Base-by-base conservation (phyloP, 2,329 filamentous ascomycete species). In the Corniculantispora saksenae region DNA sequence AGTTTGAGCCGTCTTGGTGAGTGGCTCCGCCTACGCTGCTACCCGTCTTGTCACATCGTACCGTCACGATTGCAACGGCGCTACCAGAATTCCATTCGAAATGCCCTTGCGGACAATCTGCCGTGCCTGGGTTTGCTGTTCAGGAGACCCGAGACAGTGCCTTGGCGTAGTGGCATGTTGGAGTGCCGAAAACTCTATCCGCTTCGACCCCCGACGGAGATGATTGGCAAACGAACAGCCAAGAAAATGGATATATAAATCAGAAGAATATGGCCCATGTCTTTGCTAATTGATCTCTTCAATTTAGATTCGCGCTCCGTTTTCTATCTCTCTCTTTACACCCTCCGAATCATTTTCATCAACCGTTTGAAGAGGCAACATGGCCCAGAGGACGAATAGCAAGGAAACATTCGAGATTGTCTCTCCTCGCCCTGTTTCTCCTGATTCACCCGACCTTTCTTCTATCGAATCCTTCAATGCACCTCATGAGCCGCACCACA, bases 351-450 rank as follows among this genome's bases (percentile, higher is more conserved):
- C 19, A 10, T 1, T 27, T 15, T 10, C 50, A 27, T 2, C 32
- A 12, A 2, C 25, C 47, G 9, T 27, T n/a, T 29, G 23, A 61
- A 51, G 13, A 60, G 45, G 15, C 21, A 40, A 3, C 35, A 61
- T 61, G 59, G 48, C 48, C 7, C 15, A 43, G 2, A 25, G 13
- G 21, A 43, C 50, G 25, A 25, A 35, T 50, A 51, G 55, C 56
- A 45, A 35, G 15, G 48, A 54, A 15, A 48, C 55, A 5, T 53
- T 66, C n/a, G 54, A 47, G 19, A 40, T 61, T 43, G 21, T 32
- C 6, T 66, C 64, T 47, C 64, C 64, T 47, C 64, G 64, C 15
- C 53, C 64, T 19, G 62, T 66, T 6, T 59, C 55, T 3, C 64
- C 64, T 5, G 35, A 51, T 1, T 27, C 32, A 5, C 35, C 58